Evolutionary conservation across 2,329 filamentous ascomycete genomes (phyloP), one percentile per base, ranked within the genome.

Genomic region (Ophioceras dolichostomum): DNA sequence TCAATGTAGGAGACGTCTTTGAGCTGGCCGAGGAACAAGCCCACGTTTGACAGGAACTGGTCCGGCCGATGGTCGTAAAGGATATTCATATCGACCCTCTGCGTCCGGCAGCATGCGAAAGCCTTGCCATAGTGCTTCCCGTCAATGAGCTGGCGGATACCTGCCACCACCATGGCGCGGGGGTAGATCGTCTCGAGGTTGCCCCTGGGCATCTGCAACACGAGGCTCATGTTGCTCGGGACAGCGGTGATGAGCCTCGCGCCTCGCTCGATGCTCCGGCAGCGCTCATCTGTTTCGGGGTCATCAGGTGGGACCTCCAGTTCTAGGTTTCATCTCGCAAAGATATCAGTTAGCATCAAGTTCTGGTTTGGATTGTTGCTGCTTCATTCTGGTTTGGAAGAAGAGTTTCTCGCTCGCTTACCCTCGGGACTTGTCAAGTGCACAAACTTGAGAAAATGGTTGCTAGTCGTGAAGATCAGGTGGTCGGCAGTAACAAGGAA

Each of bases 31-130:
- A 96, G 66, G 50, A 98, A 94, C 1, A 83, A 58, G 1, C 69
- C 67, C 10, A 94, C 73, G 45, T 79, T 83, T 4, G 70, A 63
- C 54, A 95, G 69, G 53, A 98, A 95, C 47, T 93, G 83, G 27
- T 78, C 69, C 0, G 89, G 86, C n/a, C 78, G 77, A 58, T 96
- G 85, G 52, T 98, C 91, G 51, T 94, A 89, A 3, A 98, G 65
- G 43, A 98, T 89, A 52, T 98, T 98, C 82, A 96, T 88, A 52
- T 98, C 91, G 1, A 98, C 91, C 47, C 93, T 76, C 55, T 98
- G 93, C 17, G 79, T 89, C 36, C 91, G 78, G 54, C 91, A 96
- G 43, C 86, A 80, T 17, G 83, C 65, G 54, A 95, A 98, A 0
- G 91, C 91, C 36, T 74, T 76, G 34, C 72, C 75, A 52, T 95